Evolutionary conservation across 2,329 filamentous ascomycete genomes (phyloP).

Genomic region (Pseudopyricularia cyperi): DNA sequence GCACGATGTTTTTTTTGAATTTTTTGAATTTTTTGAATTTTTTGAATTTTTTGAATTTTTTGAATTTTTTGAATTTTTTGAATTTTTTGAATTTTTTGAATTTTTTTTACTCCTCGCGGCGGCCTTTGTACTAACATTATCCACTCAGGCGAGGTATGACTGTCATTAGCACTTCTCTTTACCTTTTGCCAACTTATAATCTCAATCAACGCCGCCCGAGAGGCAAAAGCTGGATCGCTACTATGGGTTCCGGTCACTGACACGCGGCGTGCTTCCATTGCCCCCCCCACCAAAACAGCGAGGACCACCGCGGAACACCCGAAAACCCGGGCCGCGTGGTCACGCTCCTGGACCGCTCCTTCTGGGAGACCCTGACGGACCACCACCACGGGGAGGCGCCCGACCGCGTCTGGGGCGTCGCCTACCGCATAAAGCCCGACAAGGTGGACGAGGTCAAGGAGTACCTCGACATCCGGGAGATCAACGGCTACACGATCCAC

Average conservation of each 20-base stretch:
- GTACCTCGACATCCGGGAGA: conserved; percentile 92
- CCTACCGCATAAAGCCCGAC: conserved; percentile 66
- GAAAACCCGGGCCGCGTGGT: conserved; percentile 80
- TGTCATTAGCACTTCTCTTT: no score
- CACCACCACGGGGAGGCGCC: conserved; percentile 45
- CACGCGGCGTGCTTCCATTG: no score
- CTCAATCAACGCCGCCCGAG: no score
- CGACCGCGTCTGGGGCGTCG: conserved; percentile 76
- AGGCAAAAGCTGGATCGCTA: neutral
- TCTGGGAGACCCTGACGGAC: conserved; percentile 70
- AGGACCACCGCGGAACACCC: conserved; percentile 90
- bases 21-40: neutral
- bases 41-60: no score
- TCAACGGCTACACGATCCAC: conserved; percentile 93
- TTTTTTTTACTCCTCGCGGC: no score
- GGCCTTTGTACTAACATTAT: no score
- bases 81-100: no score
- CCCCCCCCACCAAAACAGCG: conserved; percentile 37
- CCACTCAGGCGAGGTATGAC: no score
- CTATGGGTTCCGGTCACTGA: neutral
- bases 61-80: no score
- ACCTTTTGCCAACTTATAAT: no score
- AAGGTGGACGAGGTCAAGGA: conserved; percentile 67
- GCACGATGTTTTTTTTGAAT: neutral
- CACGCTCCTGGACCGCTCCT: conserved; percentile 73